Evolutionary conservation across 2,329 filamentous ascomycete species (phyloP), one percentile per base, ranked within the genome.

Genomic region (Cytospora leucostoma): DNA sequence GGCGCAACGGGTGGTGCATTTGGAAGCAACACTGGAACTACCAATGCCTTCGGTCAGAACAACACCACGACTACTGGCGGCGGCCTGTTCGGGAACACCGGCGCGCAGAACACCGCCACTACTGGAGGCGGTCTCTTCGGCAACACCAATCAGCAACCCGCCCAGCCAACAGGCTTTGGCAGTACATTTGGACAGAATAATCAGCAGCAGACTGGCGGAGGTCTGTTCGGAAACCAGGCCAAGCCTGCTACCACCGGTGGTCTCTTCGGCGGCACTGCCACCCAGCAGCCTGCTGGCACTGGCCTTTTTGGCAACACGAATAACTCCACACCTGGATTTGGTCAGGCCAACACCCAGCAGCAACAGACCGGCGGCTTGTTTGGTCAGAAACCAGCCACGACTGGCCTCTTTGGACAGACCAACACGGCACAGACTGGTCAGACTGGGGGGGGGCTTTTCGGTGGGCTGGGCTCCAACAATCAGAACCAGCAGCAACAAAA

Each of bases 391-490:
- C 77, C 79, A 13, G 70, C 73, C 52, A 71, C 76, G 38, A 71
- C 77, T 27, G 77, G 77, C 1, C 73, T 86, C 4, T 88, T 88
- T 62, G 84, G 84, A 1, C 65, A 66, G 59, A 59, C 73, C 33
- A 76, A 74, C 57, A 72, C 74, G 57, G 68, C 71, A 33, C 77
- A 76, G 68, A 71, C 72, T 40, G 72, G 70, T 13, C 70, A 71
- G 52, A 72, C 79, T 13, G 78, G 79, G 7, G 75, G 78, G 33
- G 77, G 84, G 37, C 72, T 87, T 17, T 88, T 88, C 66, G 84
- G 85, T 15, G 70, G 70, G 27, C 67, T 78, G 11, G 73, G 72
- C 8, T 69, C 71, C 15, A 72, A 71, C 57, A 64, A 57, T 35
- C 72, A 78, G 60, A 66, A 55, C 0, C 70, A 77, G 65, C 75